phyloP scores from a whole-genome alignment of 768 basidiomycete genomes.

The Coprinopsis sp. region DNA sequence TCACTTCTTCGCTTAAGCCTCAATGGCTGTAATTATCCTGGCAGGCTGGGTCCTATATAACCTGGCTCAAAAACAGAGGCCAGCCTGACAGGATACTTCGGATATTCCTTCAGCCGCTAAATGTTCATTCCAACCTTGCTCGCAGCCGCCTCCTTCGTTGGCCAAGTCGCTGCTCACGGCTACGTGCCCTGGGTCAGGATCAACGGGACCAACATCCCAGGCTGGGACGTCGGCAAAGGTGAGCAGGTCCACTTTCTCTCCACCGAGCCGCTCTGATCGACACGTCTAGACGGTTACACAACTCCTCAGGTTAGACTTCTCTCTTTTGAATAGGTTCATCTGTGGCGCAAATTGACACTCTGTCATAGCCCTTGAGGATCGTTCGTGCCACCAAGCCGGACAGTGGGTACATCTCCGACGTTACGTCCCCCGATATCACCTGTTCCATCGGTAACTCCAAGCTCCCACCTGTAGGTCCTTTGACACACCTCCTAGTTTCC shows the following conservation, averaged over 20 bases:
- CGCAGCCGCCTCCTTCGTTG: constrained; percentile 14
- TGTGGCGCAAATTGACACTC: not conserved
- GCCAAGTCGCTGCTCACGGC: constrained; percentile 28
- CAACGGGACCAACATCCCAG: constrained; percentile 26
- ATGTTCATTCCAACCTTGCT: constrained; percentile 11
- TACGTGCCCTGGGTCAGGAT: constrained; percentile 32
- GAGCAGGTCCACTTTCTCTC: not conserved
- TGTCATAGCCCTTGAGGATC: constrained; percentile 27
- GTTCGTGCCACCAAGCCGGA: constrained; percentile 32
- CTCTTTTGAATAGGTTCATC: not conserved
- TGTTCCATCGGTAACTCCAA: constrained; percentile 35
- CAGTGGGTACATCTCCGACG: constrained; percentile 31
- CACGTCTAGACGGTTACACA: constrained; percentile 24
- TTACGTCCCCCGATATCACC: constrained; percentile 29
- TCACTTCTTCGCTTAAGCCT: not conserved
- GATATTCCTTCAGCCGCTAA: too few species aligned
- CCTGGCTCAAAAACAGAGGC: too few species aligned
- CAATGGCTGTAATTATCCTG: too few species aligned
- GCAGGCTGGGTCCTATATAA: too few species aligned
- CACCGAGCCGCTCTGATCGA: not conserved
- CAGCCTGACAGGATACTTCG: too few species aligned
- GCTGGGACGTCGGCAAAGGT: constrained; percentile 33
- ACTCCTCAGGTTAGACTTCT: constrained; percentile 24
- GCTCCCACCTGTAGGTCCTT: constrained; percentile 27
- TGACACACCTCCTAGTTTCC: not conserved